Base-by-base conservation (phyloP, 2,329 filamentous ascomycete species). In the Ramularia endophylla region DNA sequence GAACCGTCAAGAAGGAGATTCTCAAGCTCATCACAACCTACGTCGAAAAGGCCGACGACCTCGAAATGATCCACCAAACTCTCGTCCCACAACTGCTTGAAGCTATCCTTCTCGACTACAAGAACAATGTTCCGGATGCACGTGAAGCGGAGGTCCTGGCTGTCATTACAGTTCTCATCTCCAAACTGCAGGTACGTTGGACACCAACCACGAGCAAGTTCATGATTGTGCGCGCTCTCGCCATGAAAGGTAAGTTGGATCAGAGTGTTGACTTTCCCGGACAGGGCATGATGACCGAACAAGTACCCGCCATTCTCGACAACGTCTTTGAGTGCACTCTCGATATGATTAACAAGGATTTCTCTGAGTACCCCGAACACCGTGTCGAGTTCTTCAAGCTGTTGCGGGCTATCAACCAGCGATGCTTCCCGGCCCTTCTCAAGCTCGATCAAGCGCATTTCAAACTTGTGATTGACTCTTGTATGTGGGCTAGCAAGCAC, bases 331-430 rank as follows among this genome's bases (percentile, higher is more conserved):
- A 97, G 66, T 97, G 90, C 72, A 98, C 92, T 3, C 74, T 98
- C 42, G 88, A 95, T 59, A 98, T 98, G 92, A 98, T 98, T 71
- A 98, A 97, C 78, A 98, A 98, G 71, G 92, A 98, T 67, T 98
- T 98, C 67, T 95, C 94, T 34, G 92, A 98, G 63, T 98, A 94
- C 65, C 92, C 92, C 0, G 92, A 98, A 65, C 92, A 98, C 63
- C 85, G 94, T 43, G 92, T 98, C n/a, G 90, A 97, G 65, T 98
- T 98, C 68, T 98, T 98, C 77, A 95, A 95, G 67, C 78, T 98
- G 17, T 76, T 98, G 27, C 80, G 94, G 54, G 87, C 90, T 11
- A 97, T 98, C 69, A 98, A 98, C 66, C 71, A 97, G 35, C 87
- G 94, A 65, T 98, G 92, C 68, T 98, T 98, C 81, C 87, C 87